Conservation (phyloP, 257 asterid species). For the Paraleonurus japonicus region DNA sequence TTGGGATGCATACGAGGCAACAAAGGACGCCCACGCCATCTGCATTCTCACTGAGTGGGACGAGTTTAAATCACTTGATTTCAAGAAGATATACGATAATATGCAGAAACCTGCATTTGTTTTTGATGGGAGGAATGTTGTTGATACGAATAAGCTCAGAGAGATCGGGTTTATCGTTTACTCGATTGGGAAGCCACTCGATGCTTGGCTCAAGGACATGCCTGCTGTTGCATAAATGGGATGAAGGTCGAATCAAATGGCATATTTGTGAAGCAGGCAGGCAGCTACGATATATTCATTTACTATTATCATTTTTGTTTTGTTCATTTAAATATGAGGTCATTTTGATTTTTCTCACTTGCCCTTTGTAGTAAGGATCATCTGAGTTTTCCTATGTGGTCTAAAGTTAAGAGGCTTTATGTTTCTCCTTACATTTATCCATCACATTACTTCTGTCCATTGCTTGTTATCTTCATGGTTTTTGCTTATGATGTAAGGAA, state of each 20-base stretch:
- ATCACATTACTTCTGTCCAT: constrained; percentile 28
- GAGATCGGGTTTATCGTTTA: constrained; percentile 81
- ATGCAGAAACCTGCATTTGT: constrained; percentile 91
- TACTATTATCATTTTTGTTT: constrained; percentile 14
- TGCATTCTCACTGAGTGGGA: constrained; percentile 94
- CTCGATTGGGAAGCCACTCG: constrained; percentile 87
- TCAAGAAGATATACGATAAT: constrained; percentile 66
- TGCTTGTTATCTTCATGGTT: neutral
- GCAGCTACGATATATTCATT: constrained; percentile 31
- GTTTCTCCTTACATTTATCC: constrained; percentile 36
- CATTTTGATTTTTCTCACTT: constrained; percentile 29
- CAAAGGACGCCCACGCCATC: constrained; percentile 75
- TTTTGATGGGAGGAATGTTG: constrained; percentile 77
- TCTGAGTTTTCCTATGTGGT: constrained; percentile 27
- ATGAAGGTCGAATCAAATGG: constrained; percentile 22
- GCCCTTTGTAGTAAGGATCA: constrained; percentile 39
- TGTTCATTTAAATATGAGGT: constrained; percentile 32
- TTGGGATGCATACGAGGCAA: constrained; percentile 78
- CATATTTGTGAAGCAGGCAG: constrained; percentile 30
- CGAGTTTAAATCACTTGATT: constrained; percentile 80
- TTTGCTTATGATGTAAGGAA: constrained; percentile 14
- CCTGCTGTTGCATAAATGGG: constrained; percentile 65
- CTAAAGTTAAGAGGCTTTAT: constrained; percentile 31
- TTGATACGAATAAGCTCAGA: constrained; percentile 64
- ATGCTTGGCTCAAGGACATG: constrained; percentile 93